Evolutionary conservation across 306 rosid species (phyloP), one percentile per base, ranked within the genome.

Genomic region (Cicer cuneatum): DNA sequence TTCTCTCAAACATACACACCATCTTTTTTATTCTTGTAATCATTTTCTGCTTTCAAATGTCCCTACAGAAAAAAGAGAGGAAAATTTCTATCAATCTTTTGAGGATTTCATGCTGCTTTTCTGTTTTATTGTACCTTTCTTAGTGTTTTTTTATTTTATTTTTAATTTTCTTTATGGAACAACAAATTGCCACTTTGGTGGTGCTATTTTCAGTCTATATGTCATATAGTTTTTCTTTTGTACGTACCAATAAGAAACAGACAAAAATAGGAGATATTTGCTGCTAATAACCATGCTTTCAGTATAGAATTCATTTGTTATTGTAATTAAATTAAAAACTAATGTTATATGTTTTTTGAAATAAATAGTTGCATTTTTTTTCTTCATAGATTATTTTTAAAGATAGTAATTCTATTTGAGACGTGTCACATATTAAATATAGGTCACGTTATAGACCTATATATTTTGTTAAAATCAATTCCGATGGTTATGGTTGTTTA

Each of bases 161-260:
- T 56, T 14, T 29, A 29, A 29, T 56, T 46, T 68, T 78, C 58
- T 63, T 69, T 49, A 69, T 75, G 83, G 85, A 79, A 82, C 71
- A 77, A 2, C 62, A 15, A 6, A 47, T 71, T 33, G 54, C 39
- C 81, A 66, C 70, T 72, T 29, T 29, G 33, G 33, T 45, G 66
- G 72, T 69, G 77, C 80, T 73, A 41, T 39, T 61, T 71, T 83
- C 64, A 46, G 69, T 58, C 63, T 59, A 3, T 29, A 29, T 29
- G 0, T 29, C 3, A 77, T 64, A 79, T 53, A 80, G 77, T 67
- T 82, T 13, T 41, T 38, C 18, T 73, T 15, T 3, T 87, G 90
- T 87, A 86, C 80, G 87, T 82, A 89, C 33, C 33, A 29, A 29
- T 29, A 2, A 29, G 33, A 29, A 29, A 29, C 3, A 29, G 33